These are phyloP conservation scores for Pythium folliculosum DNA, from an alignment of 352 stramenopile genomes.

Conservation along the genomic window DNA sequence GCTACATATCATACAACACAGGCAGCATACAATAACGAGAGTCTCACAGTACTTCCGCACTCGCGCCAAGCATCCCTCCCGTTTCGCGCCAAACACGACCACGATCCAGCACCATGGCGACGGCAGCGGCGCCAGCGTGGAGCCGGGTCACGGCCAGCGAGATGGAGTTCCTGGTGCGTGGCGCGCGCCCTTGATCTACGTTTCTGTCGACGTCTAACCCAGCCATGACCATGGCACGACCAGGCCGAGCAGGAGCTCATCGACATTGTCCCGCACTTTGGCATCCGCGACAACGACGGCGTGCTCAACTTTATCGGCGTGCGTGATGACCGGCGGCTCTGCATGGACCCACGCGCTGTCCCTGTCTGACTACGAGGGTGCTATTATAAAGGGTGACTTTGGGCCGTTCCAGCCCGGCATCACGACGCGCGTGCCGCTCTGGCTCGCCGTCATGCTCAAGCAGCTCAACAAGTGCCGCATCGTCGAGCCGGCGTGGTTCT, in stretches of 20 bases:
- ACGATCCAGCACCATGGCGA: slow-evolving; percentile 18
- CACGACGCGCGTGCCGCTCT: slow-evolving; percentile 80
- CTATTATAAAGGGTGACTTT: slow-evolving; percentile 56
- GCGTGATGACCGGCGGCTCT: not conserved
- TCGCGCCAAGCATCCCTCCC: not conserved
- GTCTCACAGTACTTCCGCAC: not conserved
- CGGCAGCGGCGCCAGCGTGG: slow-evolving; percentile 29
- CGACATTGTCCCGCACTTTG: slow-evolving; percentile 84
- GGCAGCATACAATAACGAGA: not conserved
- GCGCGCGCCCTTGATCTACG: no score
- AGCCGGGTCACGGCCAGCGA: slow-evolving; percentile 53
- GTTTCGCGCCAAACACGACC: not conserved
- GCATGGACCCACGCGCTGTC: no score
- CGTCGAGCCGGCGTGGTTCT: slow-evolving; percentile 80
- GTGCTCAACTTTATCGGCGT: slow-evolving; percentile 84
- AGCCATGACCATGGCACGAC: not conserved
- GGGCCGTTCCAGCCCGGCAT: slow-evolving; percentile 88
- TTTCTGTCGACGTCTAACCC: not conserved
- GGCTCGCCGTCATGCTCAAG: slow-evolving; percentile 90
- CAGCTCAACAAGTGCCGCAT: slow-evolving; percentile 89
- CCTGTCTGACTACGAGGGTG: no score
- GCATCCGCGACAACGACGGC: slow-evolving; percentile 73
- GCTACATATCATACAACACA: not conserved
- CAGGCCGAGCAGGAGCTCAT: slow-evolving; percentile 89
- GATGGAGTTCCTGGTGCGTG: slow-evolving; percentile 77